phyloP scores from a whole-genome alignment of 2,329 filamentous ascomycete species.

The Colletotrichum sidae region DNA sequence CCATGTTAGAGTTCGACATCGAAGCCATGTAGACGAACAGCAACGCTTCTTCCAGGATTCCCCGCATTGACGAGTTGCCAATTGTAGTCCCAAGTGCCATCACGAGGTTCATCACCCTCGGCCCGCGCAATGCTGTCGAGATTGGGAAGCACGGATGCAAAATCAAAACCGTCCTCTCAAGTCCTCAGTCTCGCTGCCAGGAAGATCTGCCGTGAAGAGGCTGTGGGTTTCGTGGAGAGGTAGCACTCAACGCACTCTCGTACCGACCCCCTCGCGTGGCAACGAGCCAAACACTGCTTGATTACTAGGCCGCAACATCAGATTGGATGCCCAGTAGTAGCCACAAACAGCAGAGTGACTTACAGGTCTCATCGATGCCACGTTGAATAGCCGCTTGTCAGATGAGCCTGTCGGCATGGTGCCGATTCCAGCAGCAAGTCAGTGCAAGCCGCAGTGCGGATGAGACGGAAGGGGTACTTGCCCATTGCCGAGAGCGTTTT shows the following conservation, averaged over 20 bases:
- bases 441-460: slow-evolving; percentile 14
- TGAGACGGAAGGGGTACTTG: background rate
- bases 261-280: background rate
- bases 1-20: background rate
- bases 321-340: slow-evolving; percentile 7
- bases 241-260: too few species aligned
- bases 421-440: slow-evolving; percentile 11
- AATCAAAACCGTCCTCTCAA: too few species aligned
- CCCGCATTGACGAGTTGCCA: background rate
- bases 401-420: slow-evolving; percentile 19
- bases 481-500: too few species aligned
- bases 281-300: background rate
- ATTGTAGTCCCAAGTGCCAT: background rate
- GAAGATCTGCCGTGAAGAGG: too few species aligned
- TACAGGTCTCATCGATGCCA: slow-evolving; percentile 15
- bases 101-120: background rate
- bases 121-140: background rate
- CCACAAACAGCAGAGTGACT: background rate
- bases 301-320: background rate
- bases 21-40: background rate
- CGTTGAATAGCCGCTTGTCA: slow-evolving; percentile 3
- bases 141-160: background rate
- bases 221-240: too few species aligned
- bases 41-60: background rate
- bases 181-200: too few species aligned